phyloP scores from a whole-genome alignment of 1,284 basidiomycete genomes.

The Tilletiopsis washingtonensis region DNA sequence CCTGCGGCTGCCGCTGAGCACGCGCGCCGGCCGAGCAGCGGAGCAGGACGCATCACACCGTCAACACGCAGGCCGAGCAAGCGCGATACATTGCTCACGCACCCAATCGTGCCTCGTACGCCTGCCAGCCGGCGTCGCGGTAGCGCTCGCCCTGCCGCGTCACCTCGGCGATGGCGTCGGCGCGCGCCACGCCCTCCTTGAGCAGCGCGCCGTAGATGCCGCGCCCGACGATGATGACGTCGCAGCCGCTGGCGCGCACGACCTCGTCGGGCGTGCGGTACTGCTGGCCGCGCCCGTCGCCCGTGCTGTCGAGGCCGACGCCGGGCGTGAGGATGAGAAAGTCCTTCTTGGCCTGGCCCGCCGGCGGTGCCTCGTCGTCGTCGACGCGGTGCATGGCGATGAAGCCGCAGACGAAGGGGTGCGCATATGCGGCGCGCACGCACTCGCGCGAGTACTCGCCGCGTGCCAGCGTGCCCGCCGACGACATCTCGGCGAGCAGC shows the following conservation, averaged over 20 bases:
- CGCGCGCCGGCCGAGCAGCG: no score
- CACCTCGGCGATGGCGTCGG: constrained; percentile 53
- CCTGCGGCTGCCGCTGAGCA: no score
- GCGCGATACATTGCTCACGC: background rate
- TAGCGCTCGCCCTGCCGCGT: constrained; percentile 72
- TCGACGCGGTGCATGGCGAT: constrained; percentile 63
- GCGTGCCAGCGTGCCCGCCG: constrained; percentile 73
- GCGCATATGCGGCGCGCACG: constrained; percentile 53
- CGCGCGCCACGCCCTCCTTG: constrained; percentile 53
- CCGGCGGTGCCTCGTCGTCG: constrained; percentile 49
- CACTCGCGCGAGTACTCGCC: constrained; percentile 78
- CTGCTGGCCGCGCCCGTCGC: constrained; percentile 89
- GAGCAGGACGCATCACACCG: no score
- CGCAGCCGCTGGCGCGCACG: constrained; percentile 74
- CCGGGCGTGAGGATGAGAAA: constrained; percentile 89
- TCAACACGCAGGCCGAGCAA: no score
- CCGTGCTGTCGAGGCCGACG: constrained; percentile 72
- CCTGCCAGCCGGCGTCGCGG: constrained; percentile 77
- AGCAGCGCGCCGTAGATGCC: constrained; percentile 69
- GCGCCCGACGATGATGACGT: constrained; percentile 95
- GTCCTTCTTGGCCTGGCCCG: constrained; percentile 56
- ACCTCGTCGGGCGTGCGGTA: constrained; percentile 87
- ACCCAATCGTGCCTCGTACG: constrained; percentile 59
- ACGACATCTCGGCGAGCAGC: constrained; percentile 94
- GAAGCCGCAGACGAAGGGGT: constrained; percentile 54